phyloP scores from a whole-genome alignment of 768 basidiomycete genomes.

The Mycena kentingensis region DNA sequence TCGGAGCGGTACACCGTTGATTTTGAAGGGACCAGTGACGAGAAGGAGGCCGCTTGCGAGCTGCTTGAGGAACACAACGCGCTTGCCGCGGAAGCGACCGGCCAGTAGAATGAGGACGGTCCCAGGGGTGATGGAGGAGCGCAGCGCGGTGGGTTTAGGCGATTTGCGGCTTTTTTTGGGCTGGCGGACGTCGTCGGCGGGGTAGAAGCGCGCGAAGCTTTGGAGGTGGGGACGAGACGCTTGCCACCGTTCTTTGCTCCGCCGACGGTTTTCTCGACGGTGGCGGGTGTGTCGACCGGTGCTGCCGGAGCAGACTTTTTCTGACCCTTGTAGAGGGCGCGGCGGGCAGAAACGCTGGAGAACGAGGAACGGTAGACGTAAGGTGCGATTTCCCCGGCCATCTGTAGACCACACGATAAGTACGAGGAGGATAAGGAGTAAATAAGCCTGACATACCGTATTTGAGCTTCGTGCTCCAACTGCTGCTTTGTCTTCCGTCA shows the following conservation, averaged over 20 bases:
- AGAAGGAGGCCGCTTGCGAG: slow-evolving; percentile 87
- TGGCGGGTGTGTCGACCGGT: slow-evolving; percentile 57
- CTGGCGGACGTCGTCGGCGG: slow-evolving; percentile 96
- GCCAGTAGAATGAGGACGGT: slow-evolving; percentile 70
- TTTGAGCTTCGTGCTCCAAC: too few species aligned
- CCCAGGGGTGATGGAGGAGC: too few species aligned
- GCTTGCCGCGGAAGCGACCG: slow-evolving; percentile 93
- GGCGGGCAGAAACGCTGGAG: slow-evolving; percentile 77
- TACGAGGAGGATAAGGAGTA: background rate
- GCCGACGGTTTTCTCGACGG: slow-evolving; percentile 82
- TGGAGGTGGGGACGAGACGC: slow-evolving; percentile 81
- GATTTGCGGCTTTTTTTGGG: too few species aligned
- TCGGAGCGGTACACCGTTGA: slow-evolving; percentile 99
- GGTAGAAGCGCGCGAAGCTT: slow-evolving; percentile 92
- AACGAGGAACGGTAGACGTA: slow-evolving; percentile 83
- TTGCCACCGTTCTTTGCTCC: slow-evolving; percentile 90
- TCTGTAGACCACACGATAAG: slow-evolving; percentile 45
- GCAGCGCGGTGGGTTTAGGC: too few species aligned
- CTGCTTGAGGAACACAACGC: slow-evolving; percentile 96
- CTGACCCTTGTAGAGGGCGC: slow-evolving; percentile 81
- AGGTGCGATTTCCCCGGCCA: slow-evolving; percentile 85
- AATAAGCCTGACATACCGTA: too few species aligned
- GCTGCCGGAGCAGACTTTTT: slow-evolving; percentile 77
- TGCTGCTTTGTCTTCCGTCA: too few species aligned
- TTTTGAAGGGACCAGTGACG: slow-evolving; percentile 96